These are phyloP conservation scores for Parachaetomium inaequale DNA, from an alignment of 495 filamentous ascomycete species.

Conservation along the genomic window DNA sequence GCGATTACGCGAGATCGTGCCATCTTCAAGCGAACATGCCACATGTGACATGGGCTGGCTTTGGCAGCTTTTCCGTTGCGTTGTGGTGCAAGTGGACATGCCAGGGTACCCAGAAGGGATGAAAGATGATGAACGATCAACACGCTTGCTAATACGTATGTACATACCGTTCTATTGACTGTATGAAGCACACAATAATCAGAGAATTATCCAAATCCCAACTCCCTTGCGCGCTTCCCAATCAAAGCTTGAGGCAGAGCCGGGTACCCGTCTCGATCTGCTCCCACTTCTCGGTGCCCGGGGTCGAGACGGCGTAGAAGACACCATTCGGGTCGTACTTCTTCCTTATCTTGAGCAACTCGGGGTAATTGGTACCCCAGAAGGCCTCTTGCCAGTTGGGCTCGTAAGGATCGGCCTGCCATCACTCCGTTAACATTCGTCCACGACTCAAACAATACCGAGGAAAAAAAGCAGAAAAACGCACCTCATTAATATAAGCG, in stretches of 20 bases:
- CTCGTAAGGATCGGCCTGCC: conserved; percentile 51
- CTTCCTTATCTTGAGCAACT: conserved; percentile 48
- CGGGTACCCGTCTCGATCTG: conserved; percentile 44
- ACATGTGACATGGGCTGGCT: too few species aligned
- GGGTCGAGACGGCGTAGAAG: conserved; percentile 46
- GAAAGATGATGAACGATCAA: too few species aligned
- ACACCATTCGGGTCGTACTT: conserved; percentile 55
- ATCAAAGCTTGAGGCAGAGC: conserved; percentile 34
- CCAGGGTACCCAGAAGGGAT: too few species aligned
- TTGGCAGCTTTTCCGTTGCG: too few species aligned
- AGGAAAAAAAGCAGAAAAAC: neutral
- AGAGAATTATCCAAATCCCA: too few species aligned
- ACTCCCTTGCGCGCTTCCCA: neutral
- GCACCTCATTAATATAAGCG: conserved; percentile 45
- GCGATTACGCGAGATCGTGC: too few species aligned
- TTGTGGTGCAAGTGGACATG: too few species aligned
- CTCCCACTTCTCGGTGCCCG: conserved; percentile 44
- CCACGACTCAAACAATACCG: neutral
- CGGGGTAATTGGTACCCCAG: conserved; percentile 51
- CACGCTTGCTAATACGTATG: too few species aligned
- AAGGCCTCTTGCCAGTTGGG: conserved; percentile 54
- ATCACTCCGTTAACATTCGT: conserved; percentile 12
- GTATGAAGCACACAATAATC: too few species aligned
- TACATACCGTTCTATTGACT: too few species aligned
- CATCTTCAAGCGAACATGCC: too few species aligned